Evolutionary conservation across 805 yeast species (phyloP), one percentile per base, ranked within the genome.

Genomic region (Starmerella kuoi): DNA sequence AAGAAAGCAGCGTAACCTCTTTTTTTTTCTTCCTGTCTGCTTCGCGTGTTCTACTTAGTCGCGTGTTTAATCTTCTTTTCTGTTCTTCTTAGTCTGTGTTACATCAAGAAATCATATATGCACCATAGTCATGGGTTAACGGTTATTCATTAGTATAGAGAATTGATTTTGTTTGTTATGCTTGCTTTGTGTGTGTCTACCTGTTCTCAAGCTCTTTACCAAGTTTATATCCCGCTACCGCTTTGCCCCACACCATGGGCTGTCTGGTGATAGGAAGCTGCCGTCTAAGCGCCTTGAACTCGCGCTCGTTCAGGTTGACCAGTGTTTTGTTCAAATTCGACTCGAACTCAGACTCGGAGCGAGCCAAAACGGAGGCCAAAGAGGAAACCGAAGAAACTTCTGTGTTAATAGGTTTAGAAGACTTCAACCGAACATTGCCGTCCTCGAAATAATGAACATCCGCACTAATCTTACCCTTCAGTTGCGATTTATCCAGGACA

Each of bases 361-460:
- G 59, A 30, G 65, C 58, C 43, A 69, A 62, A 28, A 76, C 61
- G 11, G 27, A 30, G 12, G 26, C 45, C 1, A 42, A 15, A 23
- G 23, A 15, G 1, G 52, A 41, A 7, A 48, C 47, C 2, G 49
- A 37, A 5, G 43, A 28, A 17, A 46, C 37, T 3, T 48, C 26
- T 22, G 44, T 18, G 33, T 32, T 32, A 18, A 61, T 52, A 15
- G 49, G 40, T 44, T 68, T 64, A 6, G 49, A 48, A 2, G 77
- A 66, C 47, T 73, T 76, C 55, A 91, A 72, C 40, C 88, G 71
- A 17, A 88, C 97, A 56, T 88, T 88, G 24, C 98, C 98, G 53
- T 88, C 97, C 63, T 88, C 98, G 59, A 73, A 91, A 61, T 87
- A 91, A 61, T 88, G 98, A 31, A 87, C 79, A 50, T 83, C 87